phyloP scores from a whole-genome alignment of 2,329 filamentous ascomycete species.

The Diaporthe citri region DNA sequence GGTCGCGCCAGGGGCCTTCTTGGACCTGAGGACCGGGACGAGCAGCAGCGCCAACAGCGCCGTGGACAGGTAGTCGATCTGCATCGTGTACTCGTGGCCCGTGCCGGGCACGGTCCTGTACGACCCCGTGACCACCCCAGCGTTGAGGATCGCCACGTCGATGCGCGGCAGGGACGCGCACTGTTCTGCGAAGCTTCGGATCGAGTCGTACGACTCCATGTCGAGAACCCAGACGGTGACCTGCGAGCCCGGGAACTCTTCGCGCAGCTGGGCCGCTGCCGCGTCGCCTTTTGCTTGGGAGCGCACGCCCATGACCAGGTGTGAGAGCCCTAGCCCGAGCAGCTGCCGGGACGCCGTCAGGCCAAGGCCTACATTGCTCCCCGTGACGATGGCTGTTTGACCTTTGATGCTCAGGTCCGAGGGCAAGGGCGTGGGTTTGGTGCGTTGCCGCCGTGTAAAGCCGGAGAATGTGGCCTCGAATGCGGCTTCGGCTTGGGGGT shows the following conservation, averaged over 20 bases:
- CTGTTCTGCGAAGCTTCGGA: slow-evolving; percentile 40
- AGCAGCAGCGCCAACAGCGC: slow-evolving; percentile 41
- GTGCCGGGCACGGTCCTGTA: slow-evolving; percentile 8
- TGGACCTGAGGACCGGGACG: slow-evolving; percentile 41
- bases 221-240: slow-evolving; percentile 33
- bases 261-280: slow-evolving; percentile 36
- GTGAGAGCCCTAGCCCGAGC: slow-evolving; percentile 49
- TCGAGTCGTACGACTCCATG: slow-evolving; percentile 31
- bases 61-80: slow-evolving; percentile 45
- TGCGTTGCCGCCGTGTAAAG: not conserved
- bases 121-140: slow-evolving; percentile 41
- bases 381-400: slow-evolving; percentile 55
- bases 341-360: slow-evolving; percentile 55
- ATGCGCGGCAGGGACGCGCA: slow-evolving; percentile 50
- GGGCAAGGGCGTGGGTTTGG: not conserved
- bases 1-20: not conserved
- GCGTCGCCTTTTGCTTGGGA: slow-evolving; percentile 47
- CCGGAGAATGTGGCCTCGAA: not conserved
- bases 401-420: not conserved
- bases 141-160: slow-evolving; percentile 56
- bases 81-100: slow-evolving; percentile 41
- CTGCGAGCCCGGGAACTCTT: not conserved
- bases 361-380: slow-evolving; percentile 58
- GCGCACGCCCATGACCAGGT: slow-evolving; percentile 57
- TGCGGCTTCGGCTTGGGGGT: not conserved